These are phyloP conservation scores for Talaromyces nanjingensis DNA, from an alignment of 495 filamentous ascomycete species.

Conservation along the genomic window DNA sequence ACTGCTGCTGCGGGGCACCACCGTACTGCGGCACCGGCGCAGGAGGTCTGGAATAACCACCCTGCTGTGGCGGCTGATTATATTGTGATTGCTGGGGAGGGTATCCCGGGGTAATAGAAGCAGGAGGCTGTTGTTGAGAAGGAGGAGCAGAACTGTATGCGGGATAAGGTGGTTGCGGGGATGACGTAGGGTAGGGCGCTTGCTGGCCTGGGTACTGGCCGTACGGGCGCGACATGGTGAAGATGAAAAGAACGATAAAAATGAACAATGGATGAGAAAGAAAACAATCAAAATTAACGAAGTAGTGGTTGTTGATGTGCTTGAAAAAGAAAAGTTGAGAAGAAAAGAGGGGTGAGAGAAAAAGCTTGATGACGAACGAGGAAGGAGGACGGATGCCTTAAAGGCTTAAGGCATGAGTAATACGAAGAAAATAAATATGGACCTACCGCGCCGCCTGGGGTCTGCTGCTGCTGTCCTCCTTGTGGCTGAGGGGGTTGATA, in stretches of 20 bases:
- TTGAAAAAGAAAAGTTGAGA: constrained; percentile 7
- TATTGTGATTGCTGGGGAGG: constrained; percentile 19
- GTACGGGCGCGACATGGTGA: constrained; percentile 35
- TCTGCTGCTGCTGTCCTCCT: constrained; percentile 4
- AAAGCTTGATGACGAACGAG: constrained; percentile 7
- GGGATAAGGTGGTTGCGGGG: constrained; percentile 23
- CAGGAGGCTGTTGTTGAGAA: constrained; percentile 22
- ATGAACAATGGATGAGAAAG: constrained; percentile 5
- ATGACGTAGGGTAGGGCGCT: constrained; percentile 31
- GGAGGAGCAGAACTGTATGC: constrained; percentile 8
- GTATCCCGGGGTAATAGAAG: constrained; percentile 24
- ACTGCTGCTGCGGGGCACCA: constrained; percentile 18
- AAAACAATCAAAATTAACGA: not conserved
- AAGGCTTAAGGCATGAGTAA: not conserved
- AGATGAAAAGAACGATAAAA: constrained; percentile 3
- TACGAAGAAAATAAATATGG: constrained; percentile 10
- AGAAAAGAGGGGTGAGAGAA: constrained; percentile 6
- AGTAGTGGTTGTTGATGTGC: not conserved
- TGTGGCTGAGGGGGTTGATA: constrained; percentile 17
- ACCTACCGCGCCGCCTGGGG: constrained; percentile 31
- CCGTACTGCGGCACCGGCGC: constrained; percentile 3
- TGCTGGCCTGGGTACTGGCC: constrained; percentile 31
- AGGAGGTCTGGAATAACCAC: constrained; percentile 3
- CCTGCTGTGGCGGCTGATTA: constrained; percentile 6
- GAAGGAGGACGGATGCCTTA: constrained; percentile 9